Percentiles rank a stretch among this genome's conserved stretches.
Evolutionary conservation across 352 stramenopile species (phyloP).

Genomic region (Phytophthora podocarpi): DNA sequence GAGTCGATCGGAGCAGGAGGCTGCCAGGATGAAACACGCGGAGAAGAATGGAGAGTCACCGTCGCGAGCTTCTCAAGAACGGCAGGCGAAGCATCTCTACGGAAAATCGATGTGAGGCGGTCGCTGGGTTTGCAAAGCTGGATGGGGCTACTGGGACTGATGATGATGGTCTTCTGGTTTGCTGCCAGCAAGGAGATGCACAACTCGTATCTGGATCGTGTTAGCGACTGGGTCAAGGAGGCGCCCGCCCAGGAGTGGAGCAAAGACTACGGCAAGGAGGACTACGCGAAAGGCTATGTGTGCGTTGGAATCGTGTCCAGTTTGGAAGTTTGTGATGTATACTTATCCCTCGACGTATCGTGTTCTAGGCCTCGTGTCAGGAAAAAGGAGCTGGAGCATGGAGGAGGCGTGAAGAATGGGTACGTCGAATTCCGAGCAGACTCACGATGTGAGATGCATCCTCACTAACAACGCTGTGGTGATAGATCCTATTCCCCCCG

Average conservation of each 20-base stretch:
- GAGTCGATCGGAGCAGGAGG: slow-evolving; percentile 43
- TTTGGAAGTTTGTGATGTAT: too few species aligned
- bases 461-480: too few species aligned
- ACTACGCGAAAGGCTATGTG: slow-evolving; percentile 54
- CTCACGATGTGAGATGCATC: too few species aligned
- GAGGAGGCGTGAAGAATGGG: slow-evolving; percentile 51
- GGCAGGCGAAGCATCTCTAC: slow-evolving; percentile 54
- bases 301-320: slow-evolving; percentile 40
- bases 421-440: too few species aligned
- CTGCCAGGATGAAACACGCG: slow-evolving; percentile 33
- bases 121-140: neutral
- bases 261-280: slow-evolving; percentile 61
- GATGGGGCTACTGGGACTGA: neutral
- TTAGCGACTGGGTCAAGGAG: slow-evolving; percentile 55
- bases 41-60: slow-evolving; percentile 25
- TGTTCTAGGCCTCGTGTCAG: slow-evolving; percentile 52
- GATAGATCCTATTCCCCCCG: slow-evolving; percentile 60
- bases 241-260: slow-evolving; percentile 51
- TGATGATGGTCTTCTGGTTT: neutral
- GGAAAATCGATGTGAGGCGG: slow-evolving; percentile 53
- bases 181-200: slow-evolving; percentile 71
- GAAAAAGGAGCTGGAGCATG: slow-evolving; percentile 48
- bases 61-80: slow-evolving; percentile 37
- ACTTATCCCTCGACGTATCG: too few species aligned
- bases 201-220: slow-evolving; percentile 61